Conservation (phyloP, 257 asterid genomes). For the Schizonepeta tenuifolia region DNA sequence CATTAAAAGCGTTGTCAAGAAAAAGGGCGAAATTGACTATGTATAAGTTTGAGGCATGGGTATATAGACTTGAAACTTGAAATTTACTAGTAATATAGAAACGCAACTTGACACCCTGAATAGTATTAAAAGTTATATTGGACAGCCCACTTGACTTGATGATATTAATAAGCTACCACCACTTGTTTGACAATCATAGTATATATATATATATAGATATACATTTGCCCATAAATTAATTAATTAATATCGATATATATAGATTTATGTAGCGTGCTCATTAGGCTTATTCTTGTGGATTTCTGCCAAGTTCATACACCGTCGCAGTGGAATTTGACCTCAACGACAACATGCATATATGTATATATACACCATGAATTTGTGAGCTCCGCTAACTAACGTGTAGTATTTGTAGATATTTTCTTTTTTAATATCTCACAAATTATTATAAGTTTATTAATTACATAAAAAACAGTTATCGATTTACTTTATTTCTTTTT, state of each 20-base stretch:
- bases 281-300: slow-evolving; percentile 31
- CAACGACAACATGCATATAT: neutral
- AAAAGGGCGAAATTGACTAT: neutral
- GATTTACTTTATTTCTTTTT: no score
- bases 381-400: no score
- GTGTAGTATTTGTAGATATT: no score
- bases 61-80: slow-evolving; percentile 13
- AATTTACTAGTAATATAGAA: neutral
- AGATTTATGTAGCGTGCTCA: neutral
- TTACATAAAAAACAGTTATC: no score
- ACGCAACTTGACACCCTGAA: slow-evolving; percentile 19
- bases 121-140: neutral
- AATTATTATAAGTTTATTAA: no score
- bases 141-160: slow-evolving; percentile 14
- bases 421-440: no score
- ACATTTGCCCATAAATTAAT: neutral
- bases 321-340: slow-evolving; percentile 37
- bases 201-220: no score
- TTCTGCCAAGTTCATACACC: slow-evolving; percentile 32
- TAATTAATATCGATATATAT: no score
- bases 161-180: neutral
- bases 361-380: neutral
- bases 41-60: slow-evolving; percentile 4
- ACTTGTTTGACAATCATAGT: neutral
- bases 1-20: neutral